Evolutionary conservation across 2,329 filamentous ascomycete genomes (phyloP), one percentile per base, ranked within the genome.

Genomic region (Neonectria punicea): DNA sequence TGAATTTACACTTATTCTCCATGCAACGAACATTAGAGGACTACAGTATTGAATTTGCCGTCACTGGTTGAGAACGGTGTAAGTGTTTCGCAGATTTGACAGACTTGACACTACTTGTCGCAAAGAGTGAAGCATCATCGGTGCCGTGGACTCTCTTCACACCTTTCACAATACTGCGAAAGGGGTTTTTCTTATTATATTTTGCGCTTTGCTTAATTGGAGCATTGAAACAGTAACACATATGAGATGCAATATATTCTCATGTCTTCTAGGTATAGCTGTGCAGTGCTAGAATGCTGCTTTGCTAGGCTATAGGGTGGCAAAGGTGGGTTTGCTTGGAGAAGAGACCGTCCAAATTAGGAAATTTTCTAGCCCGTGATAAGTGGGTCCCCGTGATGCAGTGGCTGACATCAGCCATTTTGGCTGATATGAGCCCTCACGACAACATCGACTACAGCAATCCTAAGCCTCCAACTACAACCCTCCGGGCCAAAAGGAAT

Each of bases 381-480:
- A 22, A 51, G 65, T 65, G 66, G 68, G 30, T 20, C 39, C 39
- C 10, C 2, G 4, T 25, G 18, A 11, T 22, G 6, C 10, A 8
- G 58, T 74, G 72, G 72, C 72, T 74, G 67, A 74, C 61, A 65
- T 74, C 69, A 74, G 72, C 70, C 70, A 74, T 59, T 55, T 61
- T 54, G 59, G 65, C 70, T 71, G 53, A 69, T 59, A 62, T 54
- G 57, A 71, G 55, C 59, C 25, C 39, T 58, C 41, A 58, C 43
- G 36, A 59, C 30, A 18, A 18, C 34, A 9, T 20, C 39, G 49
- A 61, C 32, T 16, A 13, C 34, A 16, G 2, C 49, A 18, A 18
- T 51, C 39, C 25, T 36, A 39, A 53, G 9, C 53, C 58, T 44
- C 20, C 43, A 41, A 32, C 13, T 53, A 36, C n/a, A 60, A 54